Base-by-base conservation (phyloP, 2,329 filamentous ascomycete genomes). In the Phaeoacremonium minimum region DNA sequence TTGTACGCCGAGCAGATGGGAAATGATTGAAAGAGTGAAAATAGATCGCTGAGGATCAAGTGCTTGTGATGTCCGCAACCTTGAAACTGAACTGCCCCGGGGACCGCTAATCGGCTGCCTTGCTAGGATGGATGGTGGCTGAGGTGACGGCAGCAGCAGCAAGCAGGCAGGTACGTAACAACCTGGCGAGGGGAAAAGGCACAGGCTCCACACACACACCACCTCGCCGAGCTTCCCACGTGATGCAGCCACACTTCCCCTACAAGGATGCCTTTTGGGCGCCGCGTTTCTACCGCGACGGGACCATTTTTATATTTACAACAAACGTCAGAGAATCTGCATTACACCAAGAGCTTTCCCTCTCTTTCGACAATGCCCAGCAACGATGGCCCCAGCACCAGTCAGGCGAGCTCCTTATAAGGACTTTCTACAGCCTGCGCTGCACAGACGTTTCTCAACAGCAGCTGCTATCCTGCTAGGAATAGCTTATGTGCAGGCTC, bases 351-450 rank as follows among this genome's bases (percentile, higher is more conserved):
- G n/a, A n/a, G n/a, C n/a, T n/a, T n/a, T 9, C 9, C 39, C 53
- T 47, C 56, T 48, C 47, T 53, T 56, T 44, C 40, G 63, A 65
- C 53, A 58, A 71, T 69, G 66, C 56, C 53, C 61, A 57, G 60
- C 59, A 51, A 66, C 56, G 33, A 78, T 78, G 73, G 66, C 73
- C 51, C 58, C 57, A 53, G 60, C 63, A 54, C 67, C 63, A 56
- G 72, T 67, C 65, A 79, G 69, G 71, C 75, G 59, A 55, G 65
- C 69, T 52, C 69, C 75, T 33, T 95, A 95, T 64, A 85, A 88
- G 70, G 87, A 95, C 66, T 94, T 94, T 60, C 68, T 96, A 49
- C 94, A 91, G 43, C 90, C 91, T 33, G 83, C 85, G 35, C 70
- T 96, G 46, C 91, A 97, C 61, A 76, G 86, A 52, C 80, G 89